These are phyloP conservation scores for Penicillium bovifimosum DNA, from an alignment of 495 filamentous ascomycete genomes.

Conservation along the genomic window DNA sequence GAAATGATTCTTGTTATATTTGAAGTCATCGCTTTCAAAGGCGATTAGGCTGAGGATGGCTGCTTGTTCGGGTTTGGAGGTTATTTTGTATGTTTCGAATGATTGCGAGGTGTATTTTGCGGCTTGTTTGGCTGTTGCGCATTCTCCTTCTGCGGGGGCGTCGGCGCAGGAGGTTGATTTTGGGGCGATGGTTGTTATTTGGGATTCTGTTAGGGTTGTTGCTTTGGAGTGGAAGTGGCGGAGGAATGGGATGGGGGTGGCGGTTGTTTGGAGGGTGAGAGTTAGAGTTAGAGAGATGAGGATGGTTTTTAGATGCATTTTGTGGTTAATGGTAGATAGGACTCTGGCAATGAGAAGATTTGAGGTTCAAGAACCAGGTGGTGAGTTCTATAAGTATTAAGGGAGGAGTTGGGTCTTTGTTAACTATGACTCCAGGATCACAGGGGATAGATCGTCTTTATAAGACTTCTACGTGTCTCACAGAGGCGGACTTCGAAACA, in stretches of 20 bases:
- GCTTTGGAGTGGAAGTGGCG: not conserved
- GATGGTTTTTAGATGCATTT: slow-evolving; percentile 3
- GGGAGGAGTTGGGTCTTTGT: not conserved
- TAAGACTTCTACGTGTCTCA: not conserved
- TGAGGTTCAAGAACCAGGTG: no score
- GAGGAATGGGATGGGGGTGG: slow-evolving; percentile 9
- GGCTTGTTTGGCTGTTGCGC: slow-evolving; percentile 59
- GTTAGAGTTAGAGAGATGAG: slow-evolving; percentile 15
- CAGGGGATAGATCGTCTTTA: not conserved
- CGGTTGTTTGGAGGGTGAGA: slow-evolving; percentile 13
- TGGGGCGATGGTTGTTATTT: slow-evolving; percentile 51
- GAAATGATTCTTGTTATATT: slow-evolving; percentile 60
- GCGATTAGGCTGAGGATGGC: slow-evolving; percentile 59
- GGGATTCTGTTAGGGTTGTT: slow-evolving; percentile 32
- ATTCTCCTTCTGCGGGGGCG: slow-evolving; percentile 48
- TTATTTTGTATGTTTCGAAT: slow-evolving; percentile 53
- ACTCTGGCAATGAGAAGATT: not conserved
- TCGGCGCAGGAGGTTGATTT: slow-evolving; percentile 44
- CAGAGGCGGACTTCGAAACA: not conserved
- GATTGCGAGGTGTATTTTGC: slow-evolving; percentile 50
- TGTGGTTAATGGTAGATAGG: not conserved
- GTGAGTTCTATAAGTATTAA: no score
- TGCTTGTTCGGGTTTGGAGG: slow-evolving; percentile 51
- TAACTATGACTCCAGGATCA: no score
- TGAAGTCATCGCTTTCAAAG: slow-evolving; percentile 63